A percentile compares a stretch with the other conserved stretches of the same genome.
These are phyloP conservation scores for Smittium mucronatum DNA, from an alignment of 371 early-diverging fungal species.

Conservation along the genomic window DNA sequence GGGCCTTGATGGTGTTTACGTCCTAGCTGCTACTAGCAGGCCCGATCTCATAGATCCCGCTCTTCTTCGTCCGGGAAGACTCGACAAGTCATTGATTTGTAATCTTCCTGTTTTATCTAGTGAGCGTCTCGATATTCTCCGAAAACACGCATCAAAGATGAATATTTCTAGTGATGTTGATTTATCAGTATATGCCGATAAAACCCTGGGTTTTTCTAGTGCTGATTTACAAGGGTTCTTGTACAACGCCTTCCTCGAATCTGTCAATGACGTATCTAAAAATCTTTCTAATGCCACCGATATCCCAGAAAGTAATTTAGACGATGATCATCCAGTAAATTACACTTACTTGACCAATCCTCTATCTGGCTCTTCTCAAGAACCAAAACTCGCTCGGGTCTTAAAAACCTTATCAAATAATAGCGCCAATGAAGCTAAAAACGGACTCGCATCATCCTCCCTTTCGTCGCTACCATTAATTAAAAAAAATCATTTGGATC, in stretches of 20 bases:
- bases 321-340: not conserved
- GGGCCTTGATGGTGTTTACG: slow-evolving; percentile 87
- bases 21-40: slow-evolving; percentile 98
- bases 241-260: slow-evolving; percentile 81
- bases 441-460: not conserved
- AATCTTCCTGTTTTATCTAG: slow-evolving; percentile 81
- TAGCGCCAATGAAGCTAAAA: not conserved
- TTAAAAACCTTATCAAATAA: not conserved
- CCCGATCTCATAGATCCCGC: slow-evolving; percentile 98
- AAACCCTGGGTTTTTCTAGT: slow-evolving; percentile 67
- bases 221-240: slow-evolving; percentile 90
- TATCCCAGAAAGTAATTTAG: not conserved
- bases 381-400: not conserved
- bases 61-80: slow-evolving; percentile 90
- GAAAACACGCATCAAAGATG: slow-evolving; percentile 88
- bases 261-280: slow-evolving; percentile 43
- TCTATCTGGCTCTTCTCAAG: too few relatives aligned
- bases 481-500: not conserved
- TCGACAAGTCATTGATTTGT: slow-evolving; percentile 95
- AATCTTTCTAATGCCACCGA: not conserved
- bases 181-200: slow-evolving; percentile 42
- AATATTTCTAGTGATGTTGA: slow-evolving; percentile 30
- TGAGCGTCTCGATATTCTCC: slow-evolving; percentile 87
- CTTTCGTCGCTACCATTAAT: not conserved
- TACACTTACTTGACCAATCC: too few relatives aligned